phyloP scores from a whole-genome alignment of 768 basidiomycete species.

The Lepiota subincarnata region DNA sequence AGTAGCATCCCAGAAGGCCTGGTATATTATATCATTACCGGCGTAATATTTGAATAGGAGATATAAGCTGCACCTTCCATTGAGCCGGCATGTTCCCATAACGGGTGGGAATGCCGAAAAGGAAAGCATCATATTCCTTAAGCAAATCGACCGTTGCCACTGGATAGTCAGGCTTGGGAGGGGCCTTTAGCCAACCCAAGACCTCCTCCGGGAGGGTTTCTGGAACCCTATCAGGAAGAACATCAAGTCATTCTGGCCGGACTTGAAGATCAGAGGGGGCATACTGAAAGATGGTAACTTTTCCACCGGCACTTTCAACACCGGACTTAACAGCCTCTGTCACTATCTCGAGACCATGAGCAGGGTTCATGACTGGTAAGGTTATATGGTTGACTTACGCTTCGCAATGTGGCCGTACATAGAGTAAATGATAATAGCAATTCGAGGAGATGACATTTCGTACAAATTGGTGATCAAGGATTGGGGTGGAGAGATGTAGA shows the following conservation, averaged over 20 bases:
- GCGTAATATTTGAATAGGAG: neutral
- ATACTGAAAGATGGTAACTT: slow-evolving; percentile 52
- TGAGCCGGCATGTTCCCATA: slow-evolving; percentile 81
- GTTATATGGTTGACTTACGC: slow-evolving; percentile 35
- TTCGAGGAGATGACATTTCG: slow-evolving; percentile 44
- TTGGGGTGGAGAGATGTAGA: neutral
- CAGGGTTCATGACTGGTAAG: neutral
- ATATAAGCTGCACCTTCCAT: slow-evolving; percentile 50
- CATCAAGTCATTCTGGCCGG: neutral
- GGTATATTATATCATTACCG: neutral
- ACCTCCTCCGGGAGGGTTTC: slow-evolving; percentile 76
- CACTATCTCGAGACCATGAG: slow-evolving; percentile 36
- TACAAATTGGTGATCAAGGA: neutral
- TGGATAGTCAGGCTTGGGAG: slow-evolving; percentile 69
- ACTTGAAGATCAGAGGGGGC: slow-evolving; percentile 18
- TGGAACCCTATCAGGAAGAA: slow-evolving; percentile 44
- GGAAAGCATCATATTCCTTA: slow-evolving; percentile 59
- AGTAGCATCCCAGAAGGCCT: slow-evolving; percentile 79
- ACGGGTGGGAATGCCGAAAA: slow-evolving; percentile 77
- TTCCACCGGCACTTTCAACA: slow-evolving; percentile 44
- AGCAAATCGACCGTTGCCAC: slow-evolving; percentile 54
- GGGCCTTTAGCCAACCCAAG: slow-evolving; percentile 64
- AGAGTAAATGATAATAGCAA: slow-evolving; percentile 72
- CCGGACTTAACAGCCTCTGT: slow-evolving; percentile 52
- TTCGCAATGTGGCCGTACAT: slow-evolving; percentile 72